Percentiles rank a stretch among this genome's conserved stretches.
Conservation (phyloP, 148 eudicot species). For the Rhododendron ferrugineum region DNA sequence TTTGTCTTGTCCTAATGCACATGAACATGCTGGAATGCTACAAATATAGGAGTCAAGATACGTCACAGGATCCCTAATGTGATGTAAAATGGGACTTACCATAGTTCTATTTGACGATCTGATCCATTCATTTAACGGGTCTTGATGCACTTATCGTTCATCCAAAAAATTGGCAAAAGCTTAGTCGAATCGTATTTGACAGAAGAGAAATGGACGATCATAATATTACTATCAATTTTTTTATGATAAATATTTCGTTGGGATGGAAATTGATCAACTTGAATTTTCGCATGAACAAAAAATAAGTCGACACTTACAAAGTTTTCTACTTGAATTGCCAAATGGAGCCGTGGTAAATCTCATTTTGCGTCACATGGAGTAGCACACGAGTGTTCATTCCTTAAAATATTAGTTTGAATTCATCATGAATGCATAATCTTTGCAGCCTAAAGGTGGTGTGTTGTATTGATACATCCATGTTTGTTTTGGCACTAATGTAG, state of each 20-base stretch:
- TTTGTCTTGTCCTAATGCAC: background rate
- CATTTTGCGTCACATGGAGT: too few species aligned
- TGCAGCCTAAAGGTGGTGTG: background rate
- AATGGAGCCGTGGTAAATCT: too few species aligned
- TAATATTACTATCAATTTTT: background rate
- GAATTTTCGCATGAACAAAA: too few species aligned
- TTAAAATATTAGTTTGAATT: background rate
- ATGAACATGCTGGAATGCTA: background rate
- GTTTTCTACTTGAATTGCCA: too few species aligned
- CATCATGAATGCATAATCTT: background rate
- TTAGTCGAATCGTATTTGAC: too few species aligned
- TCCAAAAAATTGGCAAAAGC: background rate
- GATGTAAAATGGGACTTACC: background rate
- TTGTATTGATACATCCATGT: background rate
- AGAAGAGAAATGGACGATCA: background rate
- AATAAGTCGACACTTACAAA: too few species aligned
- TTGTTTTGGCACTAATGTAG: background rate
- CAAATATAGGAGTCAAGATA: background rate
- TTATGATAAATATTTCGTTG: too few species aligned
- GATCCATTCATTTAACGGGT: background rate
- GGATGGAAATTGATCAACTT: background rate
- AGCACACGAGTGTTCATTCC: too few species aligned
- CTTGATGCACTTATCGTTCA: too few species aligned
- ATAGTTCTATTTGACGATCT: background rate
- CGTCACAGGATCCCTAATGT: background rate